Evolutionary conservation across 2,329 filamentous ascomycete species (phyloP).

Genomic region (Trichophyton benhamiae): DNA sequence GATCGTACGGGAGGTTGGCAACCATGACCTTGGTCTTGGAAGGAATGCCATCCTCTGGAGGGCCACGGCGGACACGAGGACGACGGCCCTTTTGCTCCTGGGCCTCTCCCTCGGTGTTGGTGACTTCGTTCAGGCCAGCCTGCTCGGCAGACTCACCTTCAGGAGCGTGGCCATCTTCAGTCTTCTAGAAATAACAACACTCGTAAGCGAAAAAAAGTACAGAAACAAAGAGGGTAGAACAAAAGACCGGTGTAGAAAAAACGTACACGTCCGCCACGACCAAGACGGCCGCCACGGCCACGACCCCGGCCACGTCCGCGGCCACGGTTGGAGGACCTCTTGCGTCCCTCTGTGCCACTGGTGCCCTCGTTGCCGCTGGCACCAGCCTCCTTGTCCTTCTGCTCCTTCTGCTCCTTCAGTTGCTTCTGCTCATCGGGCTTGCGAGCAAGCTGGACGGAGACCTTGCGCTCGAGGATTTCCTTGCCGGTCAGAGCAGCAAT

Average conservation of each 20-base stretch:
- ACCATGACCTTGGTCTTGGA: conserved; percentile 99
- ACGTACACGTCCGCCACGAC: conserved; percentile 56
- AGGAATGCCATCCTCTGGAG: conserved; percentile 89
- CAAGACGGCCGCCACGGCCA: conserved; percentile 53
- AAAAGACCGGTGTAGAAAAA: conserved; percentile 14
- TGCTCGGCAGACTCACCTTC: conserved; percentile 41
- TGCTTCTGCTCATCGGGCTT: conserved; percentile 82
- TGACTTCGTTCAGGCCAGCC: conserved; percentile 50
- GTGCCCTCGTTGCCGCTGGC: conserved; percentile 64
- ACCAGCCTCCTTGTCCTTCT: conserved; percentile 39
- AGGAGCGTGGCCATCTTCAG: conserved; percentile 23
- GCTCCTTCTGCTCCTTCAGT: conserved; percentile 36
- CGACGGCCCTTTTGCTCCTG: conserved; percentile 33
- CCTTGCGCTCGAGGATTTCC: conserved; percentile 96
- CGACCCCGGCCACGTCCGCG: conserved; percentile 49
- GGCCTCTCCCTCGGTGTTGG: conserved; percentile 31
- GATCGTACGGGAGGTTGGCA: conserved; percentile 95
- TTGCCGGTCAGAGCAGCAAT: conserved; percentile 93
- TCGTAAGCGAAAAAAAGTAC: too few species aligned
- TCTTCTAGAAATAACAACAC: conserved; percentile 9
- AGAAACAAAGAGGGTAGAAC: not conserved
- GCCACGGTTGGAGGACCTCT: conserved; percentile 45
- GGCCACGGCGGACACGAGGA: conserved; percentile 71
- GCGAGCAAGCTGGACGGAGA: conserved; percentile 95
- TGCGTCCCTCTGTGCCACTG: conserved; percentile 51